Evolutionary conservation across 108 stramenopile species (phyloP).

Genomic region (Cyclotella atomus): DNA sequence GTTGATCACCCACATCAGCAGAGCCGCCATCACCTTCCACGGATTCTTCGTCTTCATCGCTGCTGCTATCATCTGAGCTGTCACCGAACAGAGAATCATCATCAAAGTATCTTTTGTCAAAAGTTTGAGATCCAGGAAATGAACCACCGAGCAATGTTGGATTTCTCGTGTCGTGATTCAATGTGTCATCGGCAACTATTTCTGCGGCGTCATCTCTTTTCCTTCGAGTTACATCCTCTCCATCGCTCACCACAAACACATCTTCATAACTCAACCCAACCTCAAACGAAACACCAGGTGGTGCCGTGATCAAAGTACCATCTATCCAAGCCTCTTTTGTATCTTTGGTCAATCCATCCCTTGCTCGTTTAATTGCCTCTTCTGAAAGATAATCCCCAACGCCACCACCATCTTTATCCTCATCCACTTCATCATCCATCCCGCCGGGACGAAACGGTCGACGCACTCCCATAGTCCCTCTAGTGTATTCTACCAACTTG

Average conservation of each 20-base stretch:
- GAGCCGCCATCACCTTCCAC: slow-evolving; percentile 24
- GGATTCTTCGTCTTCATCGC: slow-evolving; percentile 25
- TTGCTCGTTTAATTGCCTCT: slow-evolving; percentile 55
- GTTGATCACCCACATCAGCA: neutral
- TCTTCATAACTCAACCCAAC: slow-evolving; percentile 74
- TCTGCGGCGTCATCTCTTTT: neutral
- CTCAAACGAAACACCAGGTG: slow-evolving; percentile 68
- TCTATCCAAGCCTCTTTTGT: slow-evolving; percentile 63
- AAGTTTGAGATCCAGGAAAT: slow-evolving; percentile 21
- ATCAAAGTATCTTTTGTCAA: slow-evolving; percentile 71
- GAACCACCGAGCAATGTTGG: neutral
- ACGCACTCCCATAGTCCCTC: slow-evolving; percentile 65
- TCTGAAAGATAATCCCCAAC: slow-evolving; percentile 46
- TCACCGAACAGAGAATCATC: slow-evolving; percentile 87
- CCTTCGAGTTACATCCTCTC: slow-evolving; percentile 16
- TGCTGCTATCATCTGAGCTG: slow-evolving; percentile 41
- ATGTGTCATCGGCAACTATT: neutral
- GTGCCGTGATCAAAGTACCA: slow-evolving; percentile 71
- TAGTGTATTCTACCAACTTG: slow-evolving; percentile 80
- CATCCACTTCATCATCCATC: slow-evolving; percentile 41
- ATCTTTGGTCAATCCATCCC: slow-evolving; percentile 59
- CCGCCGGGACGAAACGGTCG: slow-evolving; percentile 81
- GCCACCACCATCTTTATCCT: neutral
- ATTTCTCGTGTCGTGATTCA: neutral
- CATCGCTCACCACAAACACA: slow-evolving; percentile 51